phyloP scores from a whole-genome alignment of 2,329 filamentous ascomycete genomes.

The Paecilomyces sp. region DNA sequence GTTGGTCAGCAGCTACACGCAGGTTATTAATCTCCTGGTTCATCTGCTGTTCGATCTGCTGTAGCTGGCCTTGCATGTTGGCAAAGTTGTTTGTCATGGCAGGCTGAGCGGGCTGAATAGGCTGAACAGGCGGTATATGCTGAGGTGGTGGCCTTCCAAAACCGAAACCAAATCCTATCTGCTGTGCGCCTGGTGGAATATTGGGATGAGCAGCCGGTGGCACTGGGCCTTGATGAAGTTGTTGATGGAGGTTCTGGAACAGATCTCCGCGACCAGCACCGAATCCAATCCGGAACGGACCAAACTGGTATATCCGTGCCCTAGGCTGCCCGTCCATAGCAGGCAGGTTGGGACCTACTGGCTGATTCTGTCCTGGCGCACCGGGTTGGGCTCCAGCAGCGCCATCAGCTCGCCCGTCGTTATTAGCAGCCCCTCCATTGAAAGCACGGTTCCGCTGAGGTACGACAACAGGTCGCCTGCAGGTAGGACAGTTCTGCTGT shows the following conservation, averaged over 20 bases:
- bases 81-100: slow-evolving; percentile 7
- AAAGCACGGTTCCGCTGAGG: slow-evolving; percentile 19
- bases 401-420: slow-evolving; percentile 17
- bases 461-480: slow-evolving; percentile 70
- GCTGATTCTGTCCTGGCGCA: slow-evolving; percentile 27
- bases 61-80: slow-evolving; percentile 52
- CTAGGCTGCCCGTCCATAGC: slow-evolving; percentile 34
- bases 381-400: slow-evolving; percentile 20
- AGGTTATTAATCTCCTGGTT: slow-evolving; percentile 59
- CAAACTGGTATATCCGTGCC: slow-evolving; percentile 62
- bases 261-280: slow-evolving; percentile 52
- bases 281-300: slow-evolving; percentile 68
- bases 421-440: slow-evolving; percentile 21
- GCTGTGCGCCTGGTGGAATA: slow-evolving; percentile 23
- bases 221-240: slow-evolving; percentile 46
- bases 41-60: slow-evolving; percentile 61
- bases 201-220: slow-evolving; percentile 25
- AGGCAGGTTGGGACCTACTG: slow-evolving; percentile 31
- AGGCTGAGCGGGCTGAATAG: background rate
- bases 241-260: slow-evolving; percentile 60
- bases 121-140: slow-evolving; percentile 10
- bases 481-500: slow-evolving; percentile 95
- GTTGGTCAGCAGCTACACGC: slow-evolving; percentile 58
- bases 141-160: slow-evolving; percentile 26
- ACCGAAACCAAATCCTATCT: slow-evolving; percentile 35